Percentiles rank a stretch among this genome's conserved stretches.
Conservation (phyloP, 108 stramenopile species). For the Conticribra guillardii region DNA sequence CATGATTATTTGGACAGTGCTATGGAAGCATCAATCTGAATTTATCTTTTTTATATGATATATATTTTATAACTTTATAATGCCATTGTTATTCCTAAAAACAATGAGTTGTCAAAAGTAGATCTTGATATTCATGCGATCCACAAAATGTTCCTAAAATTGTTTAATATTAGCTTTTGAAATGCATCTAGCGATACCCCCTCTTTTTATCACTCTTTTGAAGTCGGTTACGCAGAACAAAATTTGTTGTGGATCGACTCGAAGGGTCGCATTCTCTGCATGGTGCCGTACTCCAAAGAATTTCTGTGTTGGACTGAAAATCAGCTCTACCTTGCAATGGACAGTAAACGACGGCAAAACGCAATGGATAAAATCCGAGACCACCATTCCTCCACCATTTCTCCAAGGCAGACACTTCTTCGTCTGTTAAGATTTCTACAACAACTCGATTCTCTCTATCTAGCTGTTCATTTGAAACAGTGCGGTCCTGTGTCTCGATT, state of each 20-base stretch:
- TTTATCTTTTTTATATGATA: too few species aligned
- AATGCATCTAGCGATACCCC: conserved; percentile 25
- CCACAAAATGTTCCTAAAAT: too few species aligned
- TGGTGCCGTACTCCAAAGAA: conserved; percentile 60
- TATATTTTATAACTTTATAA: too few species aligned
- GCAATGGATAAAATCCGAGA: conserved; percentile 45
- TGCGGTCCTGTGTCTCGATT: conserved; percentile 20
- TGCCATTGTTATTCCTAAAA: too few species aligned
- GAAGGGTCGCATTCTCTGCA: conserved; percentile 83
- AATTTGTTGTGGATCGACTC: conserved; percentile 29
- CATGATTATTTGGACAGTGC: too few species aligned
- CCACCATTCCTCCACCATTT: conserved; percentile 63
- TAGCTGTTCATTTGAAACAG: conserved; percentile 56
- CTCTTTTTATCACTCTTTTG: conserved; percentile 42
- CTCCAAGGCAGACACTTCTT: conserved; percentile 72
- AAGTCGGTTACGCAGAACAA: conserved; percentile 38
- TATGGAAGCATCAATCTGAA: too few species aligned
- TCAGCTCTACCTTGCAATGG: conserved; percentile 4
- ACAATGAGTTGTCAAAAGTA: too few species aligned
- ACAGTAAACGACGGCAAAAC: conserved; percentile 51
- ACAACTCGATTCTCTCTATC: conserved; percentile 84
- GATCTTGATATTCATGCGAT: too few species aligned
- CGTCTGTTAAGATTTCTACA: conserved; percentile 79
- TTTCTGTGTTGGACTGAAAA: conserved; percentile 19
- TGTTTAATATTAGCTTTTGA: too few species aligned